Evolutionary conservation across 805 yeast species (phyloP), one percentile per base, ranked within the genome.

Genomic region (Cyberlindnera maritima): DNA sequence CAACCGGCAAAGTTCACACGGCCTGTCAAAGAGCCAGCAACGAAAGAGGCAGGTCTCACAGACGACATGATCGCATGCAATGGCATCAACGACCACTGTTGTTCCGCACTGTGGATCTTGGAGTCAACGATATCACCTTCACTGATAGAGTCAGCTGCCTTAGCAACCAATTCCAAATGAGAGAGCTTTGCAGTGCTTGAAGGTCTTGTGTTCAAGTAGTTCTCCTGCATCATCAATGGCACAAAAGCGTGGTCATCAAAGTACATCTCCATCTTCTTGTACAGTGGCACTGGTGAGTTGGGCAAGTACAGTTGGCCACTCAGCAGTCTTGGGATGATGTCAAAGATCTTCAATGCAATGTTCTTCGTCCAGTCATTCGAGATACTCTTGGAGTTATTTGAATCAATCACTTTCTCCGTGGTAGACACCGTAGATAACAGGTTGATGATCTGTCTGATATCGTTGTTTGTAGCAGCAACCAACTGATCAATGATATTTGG

Each of bases 141-240:
- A n/a, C 96, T 85, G 39, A 94, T 88, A 41, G 88, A 79, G 56
- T 89, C 89, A 0, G 98, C 88, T 0, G 99, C 98, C 25, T 72
- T 68, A 1, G 88, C 85, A 1, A 85, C 81, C 15, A 81, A 69
- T 52, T 77, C 72, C 48, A 92, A 66, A 54, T 82, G 88, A 11
- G 76, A 71, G 20, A 68, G 55, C n/a, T 76, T 70, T 11, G 72
- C 60, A 15, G 71, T 67, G 23, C 66, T 65, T 8, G 72, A 50
- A 2, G 96, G 96, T 35, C 69, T 70, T 0, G 95, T 83, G 31
- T 68, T 68, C 41, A 88, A 65, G 63, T 94, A 94, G 67, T 94
- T 94, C 64, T 94, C 99, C 62, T 92, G 97, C 44, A 94, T 79
- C 98, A 94, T 92, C 51, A 92, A 73, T 5, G 99, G 98, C 1